Evolutionary conservation across 164 flowering plant species (phyloP).

Genomic region (Vitis labrusca): DNA sequence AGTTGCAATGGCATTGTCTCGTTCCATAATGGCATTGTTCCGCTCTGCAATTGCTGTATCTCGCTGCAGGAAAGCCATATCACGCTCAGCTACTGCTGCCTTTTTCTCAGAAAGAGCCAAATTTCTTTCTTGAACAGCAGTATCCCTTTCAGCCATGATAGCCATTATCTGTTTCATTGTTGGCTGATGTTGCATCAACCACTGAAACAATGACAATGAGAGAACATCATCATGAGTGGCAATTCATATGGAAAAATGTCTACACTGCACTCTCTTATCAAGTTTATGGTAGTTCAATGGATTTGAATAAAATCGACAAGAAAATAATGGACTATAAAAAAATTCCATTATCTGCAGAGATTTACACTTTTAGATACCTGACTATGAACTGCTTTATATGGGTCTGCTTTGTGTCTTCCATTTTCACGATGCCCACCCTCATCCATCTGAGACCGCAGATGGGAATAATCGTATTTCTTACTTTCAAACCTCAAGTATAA

Average conservation of each 20-base stretch:
- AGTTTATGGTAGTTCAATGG: no score
- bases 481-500: not conserved
- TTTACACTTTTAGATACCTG: conserved; percentile 48
- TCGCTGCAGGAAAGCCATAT: conserved; percentile 64
- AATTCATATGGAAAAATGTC: not conserved
- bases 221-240: not conserved
- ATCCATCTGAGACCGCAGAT: conserved; percentile 51
- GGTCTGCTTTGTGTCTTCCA: conserved; percentile 77
- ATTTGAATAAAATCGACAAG: not conserved
- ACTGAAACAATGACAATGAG: conserved; percentile 31
- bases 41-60: conserved; percentile 62
- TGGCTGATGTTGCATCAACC: conserved; percentile 74
- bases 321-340: not conserved
- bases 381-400: conserved; percentile 60
- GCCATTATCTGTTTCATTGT: conserved; percentile 78
- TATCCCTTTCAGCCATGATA: conserved; percentile 72
- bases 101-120: conserved; percentile 65
- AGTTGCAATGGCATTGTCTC: conserved; percentile 68
- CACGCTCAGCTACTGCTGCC: conserved; percentile 61
- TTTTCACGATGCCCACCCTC: conserved; percentile 87
- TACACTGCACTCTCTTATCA: not conserved
- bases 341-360: not conserved
- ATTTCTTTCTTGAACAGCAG: conserved; percentile 69
- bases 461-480: not conserved
- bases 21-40: conserved; percentile 56